These are phyloP conservation scores for Leccinum subtestaceum DNA, from an alignment of 768 basidiomycete species.

Conservation along the genomic window DNA sequence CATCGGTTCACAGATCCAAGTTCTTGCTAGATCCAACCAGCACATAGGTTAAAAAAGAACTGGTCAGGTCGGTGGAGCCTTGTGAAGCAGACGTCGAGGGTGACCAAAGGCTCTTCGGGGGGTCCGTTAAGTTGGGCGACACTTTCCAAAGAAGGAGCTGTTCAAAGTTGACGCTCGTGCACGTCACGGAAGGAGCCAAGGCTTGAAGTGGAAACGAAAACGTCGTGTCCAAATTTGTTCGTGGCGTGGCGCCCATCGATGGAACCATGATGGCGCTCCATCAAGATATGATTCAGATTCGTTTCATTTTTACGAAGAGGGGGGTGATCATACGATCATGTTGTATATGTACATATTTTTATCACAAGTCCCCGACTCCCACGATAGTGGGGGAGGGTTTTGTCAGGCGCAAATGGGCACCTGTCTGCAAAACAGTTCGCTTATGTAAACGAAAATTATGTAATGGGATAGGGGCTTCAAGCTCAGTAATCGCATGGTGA, in stretches of 20 bases:
- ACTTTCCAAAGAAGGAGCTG: background rate
- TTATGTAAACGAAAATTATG: no score
- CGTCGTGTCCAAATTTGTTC: background rate
- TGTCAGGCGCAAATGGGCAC: no score
- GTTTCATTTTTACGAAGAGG: background rate
- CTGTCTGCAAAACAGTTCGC: no score
- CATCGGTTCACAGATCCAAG: background rate
- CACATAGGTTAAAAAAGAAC: background rate
- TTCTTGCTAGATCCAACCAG: background rate
- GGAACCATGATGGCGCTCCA: background rate
- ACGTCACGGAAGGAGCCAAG: background rate
- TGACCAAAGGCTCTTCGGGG: no score
- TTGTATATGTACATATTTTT: background rate
- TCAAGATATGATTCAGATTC: background rate
- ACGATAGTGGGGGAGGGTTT: no score
- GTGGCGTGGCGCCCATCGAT: background rate
- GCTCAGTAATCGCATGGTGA: no score
- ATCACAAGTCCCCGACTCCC: background rate
- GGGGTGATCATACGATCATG: background rate
- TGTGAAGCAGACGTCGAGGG: no score
- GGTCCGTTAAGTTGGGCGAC: background rate
- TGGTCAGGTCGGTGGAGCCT: no score
- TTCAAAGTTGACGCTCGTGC: background rate
- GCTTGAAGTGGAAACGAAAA: background rate
- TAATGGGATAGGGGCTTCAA: no score